Evolutionary conservation across 805 yeast genomes (phyloP).

Genomic region (Lachancea nothofagi): DNA sequence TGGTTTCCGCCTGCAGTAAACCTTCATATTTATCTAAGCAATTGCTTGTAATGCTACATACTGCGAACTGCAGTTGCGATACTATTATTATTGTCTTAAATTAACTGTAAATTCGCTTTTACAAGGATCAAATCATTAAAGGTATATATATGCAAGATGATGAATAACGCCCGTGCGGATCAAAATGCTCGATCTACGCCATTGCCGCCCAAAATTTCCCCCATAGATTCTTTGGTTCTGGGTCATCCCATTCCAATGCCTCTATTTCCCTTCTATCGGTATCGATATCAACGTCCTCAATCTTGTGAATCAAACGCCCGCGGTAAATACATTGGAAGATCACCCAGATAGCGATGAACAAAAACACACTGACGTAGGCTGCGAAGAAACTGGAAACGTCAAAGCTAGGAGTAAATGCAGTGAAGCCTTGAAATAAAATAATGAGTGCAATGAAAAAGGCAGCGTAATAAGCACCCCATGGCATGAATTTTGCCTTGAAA

Average conservation of each 20-base stretch:
- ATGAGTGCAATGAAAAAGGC: constrained; percentile 48
- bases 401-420: constrained; percentile 50
- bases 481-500: constrained; percentile 68
- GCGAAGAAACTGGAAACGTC: constrained; percentile 57
- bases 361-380: constrained; percentile 62
- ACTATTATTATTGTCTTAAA: too few species aligned
- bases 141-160: too few species aligned
- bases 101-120: too few species aligned
- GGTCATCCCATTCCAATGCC: constrained; percentile 53
- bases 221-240: constrained; percentile 43
- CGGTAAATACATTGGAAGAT: constrained; percentile 50
- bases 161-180: too few species aligned
- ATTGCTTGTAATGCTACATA: too few species aligned
- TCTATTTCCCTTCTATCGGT: constrained; percentile 62
- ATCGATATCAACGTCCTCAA: constrained; percentile 64
- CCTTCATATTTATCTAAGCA: too few species aligned
- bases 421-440: constrained; percentile 67
- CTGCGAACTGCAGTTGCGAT: too few species aligned
- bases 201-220: constrained; percentile 46
- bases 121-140: too few species aligned
- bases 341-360: constrained; percentile 51
- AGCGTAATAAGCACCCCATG: constrained; percentile 61
- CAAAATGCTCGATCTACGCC: too few species aligned
- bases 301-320: constrained; percentile 40
- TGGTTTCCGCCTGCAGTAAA: too few species aligned